Percentiles rank a stretch among this genome's conserved stretches.
Evolutionary conservation across 768 basidiomycete genomes (phyloP).

Genomic region (Tricholoma sp.): DNA sequence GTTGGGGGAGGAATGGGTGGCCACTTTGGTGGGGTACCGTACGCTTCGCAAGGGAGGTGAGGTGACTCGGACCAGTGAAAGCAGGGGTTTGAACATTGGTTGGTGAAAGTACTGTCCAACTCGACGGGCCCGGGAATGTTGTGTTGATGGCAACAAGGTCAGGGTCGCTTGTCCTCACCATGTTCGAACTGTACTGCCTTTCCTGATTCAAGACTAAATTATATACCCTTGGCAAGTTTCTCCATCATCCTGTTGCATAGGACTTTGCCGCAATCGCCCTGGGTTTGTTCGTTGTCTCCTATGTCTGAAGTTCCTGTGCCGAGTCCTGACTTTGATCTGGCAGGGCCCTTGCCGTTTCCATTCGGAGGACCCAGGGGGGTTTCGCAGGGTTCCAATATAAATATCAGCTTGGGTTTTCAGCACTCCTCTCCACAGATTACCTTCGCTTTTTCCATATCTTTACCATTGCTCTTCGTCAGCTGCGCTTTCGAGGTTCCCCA

Average conservation of each 20-base stretch:
- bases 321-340: neutral
- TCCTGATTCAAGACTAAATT: neutral
- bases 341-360: slow-evolving; percentile 16
- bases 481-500: neutral
- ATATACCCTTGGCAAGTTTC: neutral
- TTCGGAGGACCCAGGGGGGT: slow-evolving; percentile 21
- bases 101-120: too few relatives aligned
- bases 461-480: slow-evolving; percentile 3
- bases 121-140: too few relatives aligned
- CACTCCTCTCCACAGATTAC: slow-evolving; percentile 16
- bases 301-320: slow-evolving; percentile 13
- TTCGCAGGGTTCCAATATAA: slow-evolving; percentile 27
- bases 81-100: neutral
- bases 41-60: neutral
- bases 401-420: slow-evolving; percentile 1
- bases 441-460: slow-evolving; percentile 10
- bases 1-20: slow-evolving; percentile 11
- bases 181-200: slow-evolving; percentile 1
- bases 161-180: slow-evolving; percentile 11
- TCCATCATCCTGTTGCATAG: neutral
- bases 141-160: neutral
- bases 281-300: slow-evolving; percentile 4
- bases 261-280: neutral
- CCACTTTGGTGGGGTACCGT: slow-evolving; percentile 1
- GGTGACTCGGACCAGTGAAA: neutral